These are phyloP conservation scores for Batkoa obscura DNA, from an alignment of 371 early-diverging fungal species.

Conservation along the genomic window DNA sequence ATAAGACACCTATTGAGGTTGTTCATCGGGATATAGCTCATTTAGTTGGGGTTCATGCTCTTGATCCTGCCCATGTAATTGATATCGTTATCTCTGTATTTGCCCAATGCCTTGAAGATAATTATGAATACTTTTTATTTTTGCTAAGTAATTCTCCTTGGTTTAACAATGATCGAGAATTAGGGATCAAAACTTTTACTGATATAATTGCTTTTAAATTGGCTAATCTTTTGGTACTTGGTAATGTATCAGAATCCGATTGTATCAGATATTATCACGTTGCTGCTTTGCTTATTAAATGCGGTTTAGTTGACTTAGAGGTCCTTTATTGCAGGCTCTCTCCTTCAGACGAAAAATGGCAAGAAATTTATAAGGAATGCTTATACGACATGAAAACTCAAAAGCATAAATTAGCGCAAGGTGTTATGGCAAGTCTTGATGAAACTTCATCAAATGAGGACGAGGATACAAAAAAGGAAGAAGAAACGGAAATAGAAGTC, in stretches of 20 bases:
- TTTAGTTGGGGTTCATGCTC: constrained; percentile 41
- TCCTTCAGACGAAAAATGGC: background rate
- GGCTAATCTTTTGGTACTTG: background rate
- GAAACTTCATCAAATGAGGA: background rate
- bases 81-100: constrained; percentile 71
- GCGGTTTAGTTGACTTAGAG: background rate
- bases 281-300: background rate
- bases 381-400: background rate
- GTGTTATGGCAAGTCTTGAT: background rate
- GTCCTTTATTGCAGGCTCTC: background rate
- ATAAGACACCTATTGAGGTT: background rate
- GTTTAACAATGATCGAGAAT: constrained; percentile 12
- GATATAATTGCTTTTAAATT: background rate
- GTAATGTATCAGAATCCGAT: background rate
- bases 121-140: constrained; percentile 58
- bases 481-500: background rate
- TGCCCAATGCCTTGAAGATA: constrained; percentile 37
- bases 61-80: constrained; percentile 78
- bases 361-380: background rate
- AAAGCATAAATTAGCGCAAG: background rate
- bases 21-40: background rate
- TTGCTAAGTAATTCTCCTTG: constrained; percentile 53
- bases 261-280: background rate
- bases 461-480: background rate
- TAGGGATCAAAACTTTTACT: background rate